Evolutionary conservation across 192 early-diverging fungal species (phyloP).

Genomic region (Backusella tuberculispora): DNA sequence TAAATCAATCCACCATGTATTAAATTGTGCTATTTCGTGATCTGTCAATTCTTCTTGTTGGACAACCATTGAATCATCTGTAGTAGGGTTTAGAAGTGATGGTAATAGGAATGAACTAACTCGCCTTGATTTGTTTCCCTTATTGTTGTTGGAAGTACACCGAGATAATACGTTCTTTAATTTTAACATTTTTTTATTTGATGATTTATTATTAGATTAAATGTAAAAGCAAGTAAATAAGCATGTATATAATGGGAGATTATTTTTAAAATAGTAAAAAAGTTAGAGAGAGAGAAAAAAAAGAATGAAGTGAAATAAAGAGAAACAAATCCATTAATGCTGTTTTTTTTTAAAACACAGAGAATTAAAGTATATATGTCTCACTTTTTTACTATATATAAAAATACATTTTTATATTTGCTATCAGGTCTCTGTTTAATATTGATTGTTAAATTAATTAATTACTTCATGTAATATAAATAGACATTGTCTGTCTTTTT

Average conservation of each 20-base stretch:
- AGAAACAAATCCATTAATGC: not conserved
- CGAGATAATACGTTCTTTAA: not conserved
- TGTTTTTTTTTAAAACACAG: not conserved
- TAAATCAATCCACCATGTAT: conserved; percentile 37
- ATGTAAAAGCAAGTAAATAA: not conserved
- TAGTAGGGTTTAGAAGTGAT: not conserved
- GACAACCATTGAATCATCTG: not conserved
- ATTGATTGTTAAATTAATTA: too few species aligned
- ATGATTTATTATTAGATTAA: not conserved
- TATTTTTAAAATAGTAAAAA: not conserved
- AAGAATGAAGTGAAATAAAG: not conserved
- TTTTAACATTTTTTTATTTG: not conserved
- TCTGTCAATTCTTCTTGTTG: not conserved
- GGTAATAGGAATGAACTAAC: not conserved
- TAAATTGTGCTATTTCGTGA: not conserved
- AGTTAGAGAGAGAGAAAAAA: not conserved
- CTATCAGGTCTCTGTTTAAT: too few species aligned
- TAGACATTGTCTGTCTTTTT: too few species aligned
- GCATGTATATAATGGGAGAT: not conserved
- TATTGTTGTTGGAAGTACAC: not conserved
- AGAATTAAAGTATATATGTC: not conserved
- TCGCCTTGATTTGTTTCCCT: not conserved
- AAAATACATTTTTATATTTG: not conserved
- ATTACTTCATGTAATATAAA: too few species aligned
- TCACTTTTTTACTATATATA: not conserved